phyloP scores from a whole-genome alignment of 441 rosid species.

The Erodium moschatum region DNA sequence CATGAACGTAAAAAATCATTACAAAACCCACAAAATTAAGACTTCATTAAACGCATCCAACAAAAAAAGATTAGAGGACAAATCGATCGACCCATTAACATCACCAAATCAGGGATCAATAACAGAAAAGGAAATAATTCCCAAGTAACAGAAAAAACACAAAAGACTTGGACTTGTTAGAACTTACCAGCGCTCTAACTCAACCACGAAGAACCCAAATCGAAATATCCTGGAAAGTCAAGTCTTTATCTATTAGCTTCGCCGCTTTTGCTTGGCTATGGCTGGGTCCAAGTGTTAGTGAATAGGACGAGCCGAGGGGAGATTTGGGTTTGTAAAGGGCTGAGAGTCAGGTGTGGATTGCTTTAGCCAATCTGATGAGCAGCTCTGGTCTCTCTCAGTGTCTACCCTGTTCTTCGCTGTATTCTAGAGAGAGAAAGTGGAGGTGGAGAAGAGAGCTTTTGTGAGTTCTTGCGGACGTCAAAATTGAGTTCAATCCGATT shows the following conservation, averaged over 20 bases:
- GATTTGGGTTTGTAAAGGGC: not conserved
- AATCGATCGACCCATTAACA: constrained; percentile 38
- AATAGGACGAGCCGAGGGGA: not conserved
- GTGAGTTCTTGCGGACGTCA: constrained; percentile 90
- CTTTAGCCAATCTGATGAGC: constrained; percentile 2
- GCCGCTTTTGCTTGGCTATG: not conserved
- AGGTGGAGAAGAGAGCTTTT: constrained; percentile 6
- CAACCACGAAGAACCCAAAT: constrained; percentile 20
- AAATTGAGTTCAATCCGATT: constrained; percentile 66
- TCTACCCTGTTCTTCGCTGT: constrained; percentile 21
- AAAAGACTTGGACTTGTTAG: constrained; percentile 8
- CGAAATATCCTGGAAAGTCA: constrained; percentile 9
- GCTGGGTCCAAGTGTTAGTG: not conserved
- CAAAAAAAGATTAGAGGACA: constrained; percentile 13
- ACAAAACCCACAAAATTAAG: constrained; percentile 4
- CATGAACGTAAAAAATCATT: constrained; percentile 9
- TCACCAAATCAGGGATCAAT: constrained; percentile 32
- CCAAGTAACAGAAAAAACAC: constrained; percentile 3
- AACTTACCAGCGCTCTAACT: constrained; percentile 31
- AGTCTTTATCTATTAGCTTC: not conserved
- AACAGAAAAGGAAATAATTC: not conserved
- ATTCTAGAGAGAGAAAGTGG: constrained; percentile 32
- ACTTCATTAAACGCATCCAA: not conserved
- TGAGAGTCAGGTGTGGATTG: no score
- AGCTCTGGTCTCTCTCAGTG: constrained; percentile 20